A percentile compares a stretch with the other conserved stretches of the same genome.
Evolutionary conservation across 2,329 filamentous ascomycete species (phyloP).

Genomic region (Ilyonectria sp.): DNA sequence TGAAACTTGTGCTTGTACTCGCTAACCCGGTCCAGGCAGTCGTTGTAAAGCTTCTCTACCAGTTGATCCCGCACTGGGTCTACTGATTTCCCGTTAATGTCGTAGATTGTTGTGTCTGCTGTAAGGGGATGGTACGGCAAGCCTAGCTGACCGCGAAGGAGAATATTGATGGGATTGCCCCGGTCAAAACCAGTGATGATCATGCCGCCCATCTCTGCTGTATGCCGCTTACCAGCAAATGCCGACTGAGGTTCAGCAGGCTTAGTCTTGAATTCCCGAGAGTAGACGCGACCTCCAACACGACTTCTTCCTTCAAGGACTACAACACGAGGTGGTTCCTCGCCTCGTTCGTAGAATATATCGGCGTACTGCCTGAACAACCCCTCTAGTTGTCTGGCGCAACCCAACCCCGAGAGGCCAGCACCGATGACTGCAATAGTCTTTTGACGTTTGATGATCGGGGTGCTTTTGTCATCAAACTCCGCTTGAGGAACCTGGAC

Average conservation of each 20-base stretch:
- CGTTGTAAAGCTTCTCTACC: constrained; percentile 94
- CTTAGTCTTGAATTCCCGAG: constrained; percentile 76
- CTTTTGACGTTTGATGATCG: constrained; percentile 67
- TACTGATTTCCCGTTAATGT: constrained; percentile 83
- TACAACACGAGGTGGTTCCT: constrained; percentile 81
- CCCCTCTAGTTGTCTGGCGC: constrained; percentile 91
- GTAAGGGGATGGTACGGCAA: constrained; percentile 88
- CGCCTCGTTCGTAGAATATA: constrained; percentile 74
- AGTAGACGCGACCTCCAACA: constrained; percentile 94
- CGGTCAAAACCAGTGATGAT: constrained; percentile 98
- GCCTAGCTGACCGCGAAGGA: constrained; percentile 91
- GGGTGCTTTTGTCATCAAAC: constrained; percentile 56
- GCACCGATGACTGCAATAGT: constrained; percentile 91
- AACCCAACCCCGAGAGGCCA: constrained; percentile 93
- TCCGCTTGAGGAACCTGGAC: constrained; percentile 72
- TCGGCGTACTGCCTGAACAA: constrained; percentile 85
- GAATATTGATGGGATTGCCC: constrained; percentile 92
- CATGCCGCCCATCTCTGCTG: constrained; percentile 97
- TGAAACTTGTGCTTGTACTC: constrained; percentile 87
- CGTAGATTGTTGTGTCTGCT: constrained; percentile 89
- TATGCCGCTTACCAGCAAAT: constrained; percentile 76
- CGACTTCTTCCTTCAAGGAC: constrained; percentile 89
- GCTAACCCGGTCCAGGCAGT: constrained; percentile 92
- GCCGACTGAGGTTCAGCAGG: constrained; percentile 64
- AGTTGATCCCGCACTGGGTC: constrained; percentile 84